Evolutionary conservation across 1,284 basidiomycete species (phyloP), one percentile per base, ranked within the genome.

Genomic region (Irpex sp.): DNA sequence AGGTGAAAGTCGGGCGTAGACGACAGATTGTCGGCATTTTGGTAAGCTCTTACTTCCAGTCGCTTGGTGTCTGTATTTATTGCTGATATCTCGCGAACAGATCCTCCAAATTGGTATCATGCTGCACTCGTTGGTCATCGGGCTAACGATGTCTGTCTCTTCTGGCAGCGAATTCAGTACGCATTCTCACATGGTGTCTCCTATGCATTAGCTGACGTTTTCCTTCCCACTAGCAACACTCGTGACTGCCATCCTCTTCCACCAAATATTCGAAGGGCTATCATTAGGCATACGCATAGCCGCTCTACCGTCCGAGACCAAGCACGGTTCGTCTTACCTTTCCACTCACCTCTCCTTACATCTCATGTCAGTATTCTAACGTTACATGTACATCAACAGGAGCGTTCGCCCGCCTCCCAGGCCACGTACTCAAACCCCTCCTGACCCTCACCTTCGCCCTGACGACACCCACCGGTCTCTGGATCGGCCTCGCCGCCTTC

Each of bases 91-190:
- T 28, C 28, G 28, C 28, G n/a, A 45, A 42, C 60, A 90, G 87
- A 84, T 91, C 35, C 75, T 91, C 9, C 87, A 91, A 82, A 68
- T 88, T 1, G 89, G 88, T 35, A 91, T 91, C 64, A 89, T 90
- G 87, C 81, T 91, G n/a, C 90, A 91, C 65, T 90, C 88, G 0
- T 72, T 89, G n/a, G 85, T 91, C 19, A 88, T 91, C 59, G 88
- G 88, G 1, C 71, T 91, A 16, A 91, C 88, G 2, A 74, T 91
- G 19, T 80, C 87, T 2, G 84, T 91, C 61, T 82, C 87, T 1
- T 77, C 80, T 4, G 86, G 88, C 10, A 68, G 82, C 1, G 88
- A 91, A 62, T 91, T 92, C 65, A 80, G 88, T 90, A 62, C 61
- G 86, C 79, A 4, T 12, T 28, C 28, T 16, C 12, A 18, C 18